These are phyloP conservation scores for Yarrowia porcina DNA, from an alignment of 805 yeast species.

Conservation along the genomic window DNA sequence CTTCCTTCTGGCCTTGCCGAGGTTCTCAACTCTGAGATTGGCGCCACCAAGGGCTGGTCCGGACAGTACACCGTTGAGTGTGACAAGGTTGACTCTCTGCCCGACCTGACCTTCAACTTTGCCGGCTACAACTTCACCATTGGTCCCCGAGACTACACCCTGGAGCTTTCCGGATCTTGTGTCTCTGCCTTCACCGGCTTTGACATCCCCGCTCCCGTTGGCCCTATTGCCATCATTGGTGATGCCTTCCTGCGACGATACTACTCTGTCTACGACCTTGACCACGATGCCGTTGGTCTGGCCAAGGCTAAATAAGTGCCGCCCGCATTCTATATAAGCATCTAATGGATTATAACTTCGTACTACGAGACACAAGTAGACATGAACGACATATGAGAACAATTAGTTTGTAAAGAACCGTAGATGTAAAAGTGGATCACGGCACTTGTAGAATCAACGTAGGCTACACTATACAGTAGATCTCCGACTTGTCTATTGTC, in stretches of 20 bases:
- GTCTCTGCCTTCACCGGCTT: conserved; percentile 94
- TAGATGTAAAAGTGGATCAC: too few relatives aligned
- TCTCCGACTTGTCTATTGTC: too few relatives aligned
- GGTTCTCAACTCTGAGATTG: conserved; percentile 90
- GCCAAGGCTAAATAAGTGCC: conserved; percentile 54
- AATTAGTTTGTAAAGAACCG: too few relatives aligned
- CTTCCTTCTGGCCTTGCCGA: conserved; percentile 95
- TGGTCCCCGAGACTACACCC: conserved; percentile 83
- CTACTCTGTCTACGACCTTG: conserved; percentile 91
- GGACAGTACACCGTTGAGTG: conserved; percentile 96
- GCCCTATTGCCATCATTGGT: conserved; percentile 94
- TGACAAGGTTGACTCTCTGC: conserved; percentile 74
- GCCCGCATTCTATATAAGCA: conserved; percentile 1
- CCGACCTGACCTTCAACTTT: conserved; percentile 87
- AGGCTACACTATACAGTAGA: too few relatives aligned
- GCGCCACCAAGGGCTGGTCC: conserved; percentile 95
- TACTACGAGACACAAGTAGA: too few relatives aligned
- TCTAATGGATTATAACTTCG: conserved; percentile 13
- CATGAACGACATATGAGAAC: too few relatives aligned
- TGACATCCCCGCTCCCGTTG: conserved; percentile 97
- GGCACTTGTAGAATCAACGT: background rate
- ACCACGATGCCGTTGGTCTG: conserved; percentile 89
- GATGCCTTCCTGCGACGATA: conserved; percentile 95
- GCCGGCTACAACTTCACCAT: conserved; percentile 90
- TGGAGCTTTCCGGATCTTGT: conserved; percentile 93